These are phyloP conservation scores for Aspergillus sergii DNA, from an alignment of 2,329 filamentous ascomycete species.

Conservation along the genomic window DNA sequence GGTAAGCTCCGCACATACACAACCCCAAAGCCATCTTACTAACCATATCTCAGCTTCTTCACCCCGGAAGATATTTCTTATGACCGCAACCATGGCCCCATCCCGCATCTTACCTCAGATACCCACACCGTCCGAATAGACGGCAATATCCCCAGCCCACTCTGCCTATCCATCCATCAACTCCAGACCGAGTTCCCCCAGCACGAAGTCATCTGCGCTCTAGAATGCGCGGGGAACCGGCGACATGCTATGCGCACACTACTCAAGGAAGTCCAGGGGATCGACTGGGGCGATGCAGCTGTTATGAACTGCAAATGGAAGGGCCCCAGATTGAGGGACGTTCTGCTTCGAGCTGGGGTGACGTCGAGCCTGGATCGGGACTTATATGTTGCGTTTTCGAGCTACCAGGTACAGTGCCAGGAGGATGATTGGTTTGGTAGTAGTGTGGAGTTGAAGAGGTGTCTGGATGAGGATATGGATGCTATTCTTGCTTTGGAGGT, in stretches of 20 bases:
- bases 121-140: conserved; percentile 51
- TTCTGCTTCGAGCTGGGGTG: conserved; percentile 52
- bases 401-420: conserved; percentile 54
- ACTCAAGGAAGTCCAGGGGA: conserved; percentile 60
- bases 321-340: conserved; percentile 56
- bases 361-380: conserved; percentile 25
- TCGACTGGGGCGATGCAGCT: conserved; percentile 63
- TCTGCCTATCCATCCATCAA: conserved; percentile 51
- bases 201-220: conserved; percentile 57
- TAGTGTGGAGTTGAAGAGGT: conserved; percentile 54
- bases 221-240: conserved; percentile 64
- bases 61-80: conserved; percentile 55
- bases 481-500: conserved; percentile 54
- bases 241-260: conserved; percentile 63
- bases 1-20: conserved; percentile 16
- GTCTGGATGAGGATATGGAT: conserved; percentile 47
- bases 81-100: conserved; percentile 61
- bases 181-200: conserved; percentile 54
- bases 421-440: conserved; percentile 63
- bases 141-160: conserved; percentile 49
- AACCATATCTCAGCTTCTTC: conserved; percentile 48
- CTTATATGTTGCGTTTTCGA: conserved; percentile 60
- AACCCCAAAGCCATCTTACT: background rate
- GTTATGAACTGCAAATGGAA: conserved; percentile 64
- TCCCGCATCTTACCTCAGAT: conserved; percentile 50